Base-by-base conservation (phyloP, 2,329 filamentous ascomycete species). In the Cryphonectria naterciae region DNA sequence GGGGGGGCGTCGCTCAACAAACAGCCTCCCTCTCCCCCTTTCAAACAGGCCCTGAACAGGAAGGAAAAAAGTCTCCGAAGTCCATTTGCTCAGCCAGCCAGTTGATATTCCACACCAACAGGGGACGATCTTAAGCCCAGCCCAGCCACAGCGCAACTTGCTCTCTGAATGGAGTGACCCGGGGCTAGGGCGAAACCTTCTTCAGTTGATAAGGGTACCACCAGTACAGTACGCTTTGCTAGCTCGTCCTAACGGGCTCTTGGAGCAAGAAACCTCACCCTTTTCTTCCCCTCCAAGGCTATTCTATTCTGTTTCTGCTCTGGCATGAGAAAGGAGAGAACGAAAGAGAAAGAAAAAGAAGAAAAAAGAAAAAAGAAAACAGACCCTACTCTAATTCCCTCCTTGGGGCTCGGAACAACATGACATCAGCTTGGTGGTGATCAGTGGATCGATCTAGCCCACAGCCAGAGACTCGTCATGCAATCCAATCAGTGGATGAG, bases 401-500 rank as follows among this genome's bases (percentile, higher is more conserved):
- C 19, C 35, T 39, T 17, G 17, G 35, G 35, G 19, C 58, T 61
- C 58, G 32, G 58, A n/a, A 11, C 58, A n/a, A 61, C 32, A 61
- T 61, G 58, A 61, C 35, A 61, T 61, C 58, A 39, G 35, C 19
- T 4, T 22, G 58, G 58, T 37, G 58, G 32, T 22, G 32, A 37
- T 61, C 19, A 61, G 58, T 61, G 58, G 58, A 39, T 19, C 58
- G 54, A 19, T 32, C 28, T 58, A 35, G 54, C 54, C 46, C 54
- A 58, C 54, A 19, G 28, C 11, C 13, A 11, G 28, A 58, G 25
- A n/a, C 25, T 58, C 54, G 54, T 58, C 54, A 58, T 58, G 54
- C 54, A 58, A 22, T 11, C 46, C 54, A 58, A 35, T 11, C 46
- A n/a, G 22, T 19, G 54, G 54, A 58, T 7, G 25, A 58, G 25